These are phyloP conservation scores for Paraurostyla sp. DNA, from an alignment of 73 alveolate genomes.

Conservation along the genomic window DNA sequence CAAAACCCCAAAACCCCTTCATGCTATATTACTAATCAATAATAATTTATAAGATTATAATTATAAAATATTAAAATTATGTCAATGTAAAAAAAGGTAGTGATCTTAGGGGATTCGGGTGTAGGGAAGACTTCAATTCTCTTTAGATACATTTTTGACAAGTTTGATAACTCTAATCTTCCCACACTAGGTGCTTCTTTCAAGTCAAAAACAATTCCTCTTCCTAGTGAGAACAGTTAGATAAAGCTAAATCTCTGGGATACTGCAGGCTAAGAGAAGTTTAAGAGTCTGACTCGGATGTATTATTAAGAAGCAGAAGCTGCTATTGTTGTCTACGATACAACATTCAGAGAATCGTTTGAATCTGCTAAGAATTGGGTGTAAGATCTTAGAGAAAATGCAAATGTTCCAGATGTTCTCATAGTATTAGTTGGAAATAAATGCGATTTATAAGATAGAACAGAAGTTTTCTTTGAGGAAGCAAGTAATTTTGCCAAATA, in stretches of 20 bases:
- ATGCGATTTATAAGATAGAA: slow-evolving; percentile 82
- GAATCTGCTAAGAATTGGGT: slow-evolving; percentile 71
- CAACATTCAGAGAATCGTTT: slow-evolving; percentile 64
- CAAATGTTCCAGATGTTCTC: slow-evolving; percentile 72
- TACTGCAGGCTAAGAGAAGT: slow-evolving; percentile 82
- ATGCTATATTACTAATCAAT: no score
- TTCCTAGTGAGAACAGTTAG: background rate
- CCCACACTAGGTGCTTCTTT: slow-evolving; percentile 74
- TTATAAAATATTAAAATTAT: slow-evolving; percentile 27
- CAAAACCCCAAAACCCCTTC: no score
- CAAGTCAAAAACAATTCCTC: slow-evolving; percentile 18
- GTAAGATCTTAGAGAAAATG: slow-evolving; percentile 57
- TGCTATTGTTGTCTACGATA: slow-evolving; percentile 75
- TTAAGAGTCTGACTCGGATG: slow-evolving; percentile 57
- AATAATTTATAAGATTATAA: no score
- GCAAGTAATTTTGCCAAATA: slow-evolving; percentile 62
- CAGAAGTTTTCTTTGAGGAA: slow-evolving; percentile 66
- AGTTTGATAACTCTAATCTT: slow-evolving; percentile 55
- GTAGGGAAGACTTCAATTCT: slow-evolving; percentile 79
- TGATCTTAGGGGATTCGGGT: slow-evolving; percentile 74
- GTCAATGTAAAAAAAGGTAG: slow-evolving; percentile 68
- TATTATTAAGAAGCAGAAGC: slow-evolving; percentile 74
- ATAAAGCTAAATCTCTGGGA: slow-evolving; percentile 74
- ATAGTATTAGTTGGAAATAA: slow-evolving; percentile 92
- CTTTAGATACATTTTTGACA: slow-evolving; percentile 39